Conservation (phyloP, 441 rosid species). For the Gossypium armourianum region DNA sequence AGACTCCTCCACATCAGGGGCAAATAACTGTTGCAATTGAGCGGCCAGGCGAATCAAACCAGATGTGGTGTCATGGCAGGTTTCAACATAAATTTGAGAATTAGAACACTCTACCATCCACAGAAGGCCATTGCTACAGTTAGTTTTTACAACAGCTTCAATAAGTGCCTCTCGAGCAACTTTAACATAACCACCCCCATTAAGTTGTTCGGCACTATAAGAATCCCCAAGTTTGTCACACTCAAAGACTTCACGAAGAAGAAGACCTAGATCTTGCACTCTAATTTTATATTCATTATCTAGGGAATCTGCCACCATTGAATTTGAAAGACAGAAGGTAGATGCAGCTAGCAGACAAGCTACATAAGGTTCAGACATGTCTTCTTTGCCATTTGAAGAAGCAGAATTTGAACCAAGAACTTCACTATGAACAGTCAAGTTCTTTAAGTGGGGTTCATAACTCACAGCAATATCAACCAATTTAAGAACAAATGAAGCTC, state of each 20-base stretch:
- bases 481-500: conserved; percentile 56
- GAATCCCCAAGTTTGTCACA: conserved; percentile 38
- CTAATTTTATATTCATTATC: conserved; percentile 49
- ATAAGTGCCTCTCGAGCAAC: conserved; percentile 65
- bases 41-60: conserved; percentile 66
- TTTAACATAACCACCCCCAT: conserved; percentile 60
- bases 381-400: conserved; percentile 24
- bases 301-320: conserved; percentile 28
- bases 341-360: conserved; percentile 85
- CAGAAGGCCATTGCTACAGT: conserved; percentile 41
- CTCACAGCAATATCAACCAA: conserved; percentile 83
- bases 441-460: conserved; percentile 64
- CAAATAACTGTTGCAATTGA: conserved; percentile 76
- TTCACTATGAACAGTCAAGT: conserved; percentile 21
- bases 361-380: conserved; percentile 27
- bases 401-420: conserved; percentile 30
- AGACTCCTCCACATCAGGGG: conserved; percentile 89
- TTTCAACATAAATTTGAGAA: conserved; percentile 53
- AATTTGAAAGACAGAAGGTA: conserved; percentile 50
- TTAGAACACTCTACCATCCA: conserved; percentile 81
- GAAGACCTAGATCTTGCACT: conserved; percentile 81
- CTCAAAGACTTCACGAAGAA: conserved; percentile 42
- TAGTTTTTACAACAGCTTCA: conserved; percentile 54
- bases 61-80: conserved; percentile 77
- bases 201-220: conserved; percentile 58